Evolutionary conservation across 2,329 filamentous ascomycete species (phyloP), one percentile per base, ranked within the genome.

Genomic region (Fusarium illudens): DNA sequence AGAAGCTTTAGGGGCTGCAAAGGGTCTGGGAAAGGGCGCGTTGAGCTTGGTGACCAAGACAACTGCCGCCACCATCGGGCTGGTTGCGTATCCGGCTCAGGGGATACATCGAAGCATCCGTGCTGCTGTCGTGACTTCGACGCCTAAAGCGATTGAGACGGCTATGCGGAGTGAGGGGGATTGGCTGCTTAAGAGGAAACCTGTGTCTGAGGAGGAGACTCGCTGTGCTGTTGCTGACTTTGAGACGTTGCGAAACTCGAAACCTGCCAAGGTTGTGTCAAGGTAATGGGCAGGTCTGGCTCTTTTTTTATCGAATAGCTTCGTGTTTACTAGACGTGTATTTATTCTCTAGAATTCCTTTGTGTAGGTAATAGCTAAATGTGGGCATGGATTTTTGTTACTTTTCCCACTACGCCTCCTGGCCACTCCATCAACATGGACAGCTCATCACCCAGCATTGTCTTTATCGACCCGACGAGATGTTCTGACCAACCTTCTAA

Each of bases 41-140:
- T 17, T 57, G 32, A 57, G 37, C 8, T 22, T 57, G 15, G 54
- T 57, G 7, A 57, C 53, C 20, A 37, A 57, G 37, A 36, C 54
- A 4, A 57, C 54, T n/a, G 42, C 54, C 10, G 54, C 42, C 6
- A 57, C 54, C 3, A 11, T 49, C 3, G 42, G 54, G 4, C 12
- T 57, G 6, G 42, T 49, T 29, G 54, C 42, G 6, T 57, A 57
- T 19, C 42, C 54, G 1, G 54, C 54, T 13, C 42, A 49, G 22
- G 54, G 54, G 3, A n/a, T 57, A 12, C 42, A 49, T 4, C 30
- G 42, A 17, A 50, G 42, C 12, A 57, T 57, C 5, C 13, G 32
- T 1, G 54, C 42, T 2, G 22, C 42, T 3, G 42, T 57, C 1
- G 37, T 57, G 11, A 57, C 30, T 4, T 34, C 20, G 1, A 49